Conservation (phyloP, 2,329 filamentous ascomycete genomes). For the Fusarium denticulatum region DNA sequence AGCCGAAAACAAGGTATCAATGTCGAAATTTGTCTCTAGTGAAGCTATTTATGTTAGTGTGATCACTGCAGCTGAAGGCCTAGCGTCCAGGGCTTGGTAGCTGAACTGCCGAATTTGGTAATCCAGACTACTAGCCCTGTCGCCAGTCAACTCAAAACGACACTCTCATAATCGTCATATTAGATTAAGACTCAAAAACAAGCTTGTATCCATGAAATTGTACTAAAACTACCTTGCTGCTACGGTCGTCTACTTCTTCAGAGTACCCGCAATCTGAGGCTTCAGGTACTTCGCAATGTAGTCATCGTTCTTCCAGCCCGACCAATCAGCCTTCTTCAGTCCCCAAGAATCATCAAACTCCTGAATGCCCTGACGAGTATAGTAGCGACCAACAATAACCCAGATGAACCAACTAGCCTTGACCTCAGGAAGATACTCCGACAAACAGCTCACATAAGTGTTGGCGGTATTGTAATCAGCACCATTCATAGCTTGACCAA, state of each 20-base stretch:
- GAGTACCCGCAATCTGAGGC: constrained; percentile 9
- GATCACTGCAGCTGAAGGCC: too few relatives aligned
- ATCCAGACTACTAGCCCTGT: too few relatives aligned
- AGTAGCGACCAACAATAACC: constrained; percentile 68
- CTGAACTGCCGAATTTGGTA: too few relatives aligned
- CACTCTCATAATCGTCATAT: too few relatives aligned
- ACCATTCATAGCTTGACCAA: constrained; percentile 61
- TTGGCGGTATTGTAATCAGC: constrained; percentile 52
- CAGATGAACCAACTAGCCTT: constrained; percentile 67
- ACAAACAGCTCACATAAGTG: constrained; percentile 63
- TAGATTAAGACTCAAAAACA: accelerated
- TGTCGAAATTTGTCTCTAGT: not conserved
- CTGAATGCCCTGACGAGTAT: constrained; percentile 62
- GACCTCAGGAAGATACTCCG: constrained; percentile 57
- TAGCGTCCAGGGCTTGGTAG: not conserved
- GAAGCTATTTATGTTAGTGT: not conserved
- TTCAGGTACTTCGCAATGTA: constrained; percentile 50
- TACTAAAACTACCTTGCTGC: accelerated
- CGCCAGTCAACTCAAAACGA: too few relatives aligned
- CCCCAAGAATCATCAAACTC: constrained; percentile 69
- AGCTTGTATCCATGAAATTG: not conserved
- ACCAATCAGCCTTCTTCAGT: constrained; percentile 64
- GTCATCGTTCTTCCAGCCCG: constrained; percentile 56
- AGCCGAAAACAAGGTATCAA: not conserved
- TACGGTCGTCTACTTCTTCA: not conserved